These are phyloP conservation scores for Avena atlantica DNA, from an alignment of 176 grass and related monocot species.

Conservation along the genomic window DNA sequence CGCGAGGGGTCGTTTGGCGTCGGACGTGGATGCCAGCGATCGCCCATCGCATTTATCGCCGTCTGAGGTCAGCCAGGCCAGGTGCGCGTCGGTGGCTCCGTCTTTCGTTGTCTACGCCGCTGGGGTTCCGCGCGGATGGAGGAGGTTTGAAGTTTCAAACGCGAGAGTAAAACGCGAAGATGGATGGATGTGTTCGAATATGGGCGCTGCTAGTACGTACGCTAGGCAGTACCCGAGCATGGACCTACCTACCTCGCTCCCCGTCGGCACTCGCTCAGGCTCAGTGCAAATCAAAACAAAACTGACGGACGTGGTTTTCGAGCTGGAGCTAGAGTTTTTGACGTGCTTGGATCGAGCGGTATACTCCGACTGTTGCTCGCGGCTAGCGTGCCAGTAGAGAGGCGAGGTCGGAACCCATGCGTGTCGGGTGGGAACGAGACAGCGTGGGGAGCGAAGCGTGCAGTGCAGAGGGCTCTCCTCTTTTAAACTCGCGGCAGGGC, in stretches of 20 bases:
- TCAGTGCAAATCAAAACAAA: too few species aligned
- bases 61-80: background rate
- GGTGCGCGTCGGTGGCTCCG: background rate
- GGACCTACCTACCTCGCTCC: too few species aligned
- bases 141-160: too few species aligned
- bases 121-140: too few species aligned
- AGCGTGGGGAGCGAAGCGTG: background rate
- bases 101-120: background rate
- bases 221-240: too few species aligned
- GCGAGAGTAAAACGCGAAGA: too few species aligned
- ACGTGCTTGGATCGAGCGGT: background rate
- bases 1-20: background rate
- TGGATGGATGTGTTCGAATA: too few species aligned
- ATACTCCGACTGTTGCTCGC: background rate
- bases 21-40: background rate
- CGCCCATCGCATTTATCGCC: background rate
- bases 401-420: background rate
- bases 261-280: too few species aligned
- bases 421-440: conserved; percentile 50
- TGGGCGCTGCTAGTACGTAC: too few species aligned
- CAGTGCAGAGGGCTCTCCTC: background rate
- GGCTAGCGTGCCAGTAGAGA: background rate
- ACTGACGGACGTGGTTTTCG: too few species aligned
- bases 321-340: background rate
- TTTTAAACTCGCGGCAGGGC: background rate